Base-by-base conservation (phyloP, 306 rosid genomes). In the Alnus glutinosa region DNA sequence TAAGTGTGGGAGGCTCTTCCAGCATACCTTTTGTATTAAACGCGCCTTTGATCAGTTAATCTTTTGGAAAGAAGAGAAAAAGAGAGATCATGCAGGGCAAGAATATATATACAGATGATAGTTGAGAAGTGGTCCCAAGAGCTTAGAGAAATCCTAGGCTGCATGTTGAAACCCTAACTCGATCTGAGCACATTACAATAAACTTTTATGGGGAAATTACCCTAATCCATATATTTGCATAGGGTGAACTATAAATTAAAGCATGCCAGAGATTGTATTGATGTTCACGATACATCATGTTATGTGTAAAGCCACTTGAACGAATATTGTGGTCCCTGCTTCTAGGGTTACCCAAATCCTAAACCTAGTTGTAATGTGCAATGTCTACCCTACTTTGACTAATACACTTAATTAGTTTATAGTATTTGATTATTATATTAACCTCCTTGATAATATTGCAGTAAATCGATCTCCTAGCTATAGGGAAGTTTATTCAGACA, bases 101-200 rank as follows among this genome's bases (percentile, higher is more conserved):
- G 9, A 14, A 67, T 18, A 74, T n/a, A 54, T 76, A 23, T 23
- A 23, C 46, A 66, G 61, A 76, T 54, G 71, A 55, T 70, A 82
- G 94, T 89, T 89, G 94, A 91, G 75, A 91, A 89, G 97, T 91
- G 97, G 97, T 89, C 97, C 93, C 76, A 80, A 68, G 75, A 78
- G 42, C 5, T 59, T 48, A 49, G 55, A 78, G 76, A 67, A 74
- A 68, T 75, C 78, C 74, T 55, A 72, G 76, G 69, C 39, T 70
- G 78, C 69, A 58, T 46, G 80, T 37, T 78, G 70, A 86, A 88
- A 79, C 82, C 88, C 89, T 82, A 86, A 83, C 75, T 23, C 28
- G 28, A 23, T 23, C 28, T 23, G 28, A 23, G 28, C 28, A 23
- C 28, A 23, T 23, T 23, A 23, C 28, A 23, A 23, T 23, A 23